A percentile compares a stretch with the other conserved stretches of the same genome.
These are phyloP conservation scores for Ilex asprella DNA, from an alignment of 257 asterid genomes.

Conservation along the genomic window DNA sequence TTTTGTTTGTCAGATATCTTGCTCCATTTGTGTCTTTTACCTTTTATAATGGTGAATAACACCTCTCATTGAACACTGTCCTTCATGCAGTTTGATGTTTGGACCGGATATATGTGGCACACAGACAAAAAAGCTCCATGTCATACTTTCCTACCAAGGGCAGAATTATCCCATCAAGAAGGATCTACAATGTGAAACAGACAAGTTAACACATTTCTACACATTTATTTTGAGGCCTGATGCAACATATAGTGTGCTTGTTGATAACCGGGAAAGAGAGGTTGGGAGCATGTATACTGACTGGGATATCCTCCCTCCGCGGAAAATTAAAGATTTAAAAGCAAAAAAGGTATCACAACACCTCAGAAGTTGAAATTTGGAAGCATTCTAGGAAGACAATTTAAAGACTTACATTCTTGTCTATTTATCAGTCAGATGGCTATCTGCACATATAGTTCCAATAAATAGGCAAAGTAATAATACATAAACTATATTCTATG, in stretches of 20 bases:
- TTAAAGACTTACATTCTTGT: no score
- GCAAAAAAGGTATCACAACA: slow-evolving; percentile 20
- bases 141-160: slow-evolving; percentile 31
- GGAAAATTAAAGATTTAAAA: slow-evolving; percentile 18
- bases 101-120: slow-evolving; percentile 98
- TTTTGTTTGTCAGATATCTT: no score
- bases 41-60: no score
- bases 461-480: no score
- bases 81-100: slow-evolving; percentile 73
- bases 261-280: slow-evolving; percentile 21
- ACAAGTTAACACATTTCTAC: slow-evolving; percentile 39
- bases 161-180: slow-evolving; percentile 33
- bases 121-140: slow-evolving; percentile 34
- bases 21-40: no score
- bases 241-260: slow-evolving; percentile 25
- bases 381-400: no score
- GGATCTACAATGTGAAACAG: slow-evolving; percentile 32
- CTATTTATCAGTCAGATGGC: no score
- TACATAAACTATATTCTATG: no score
- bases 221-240: slow-evolving; percentile 37
- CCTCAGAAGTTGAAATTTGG: no score
- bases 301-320: slow-evolving; percentile 28
- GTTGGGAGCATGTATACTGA: slow-evolving; percentile 26
- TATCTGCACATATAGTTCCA: no score
- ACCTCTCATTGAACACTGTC: no score